These are phyloP conservation scores for Apiosordaria backusii DNA, from an alignment of 495 filamentous ascomycete species.

Conservation along the genomic window DNA sequence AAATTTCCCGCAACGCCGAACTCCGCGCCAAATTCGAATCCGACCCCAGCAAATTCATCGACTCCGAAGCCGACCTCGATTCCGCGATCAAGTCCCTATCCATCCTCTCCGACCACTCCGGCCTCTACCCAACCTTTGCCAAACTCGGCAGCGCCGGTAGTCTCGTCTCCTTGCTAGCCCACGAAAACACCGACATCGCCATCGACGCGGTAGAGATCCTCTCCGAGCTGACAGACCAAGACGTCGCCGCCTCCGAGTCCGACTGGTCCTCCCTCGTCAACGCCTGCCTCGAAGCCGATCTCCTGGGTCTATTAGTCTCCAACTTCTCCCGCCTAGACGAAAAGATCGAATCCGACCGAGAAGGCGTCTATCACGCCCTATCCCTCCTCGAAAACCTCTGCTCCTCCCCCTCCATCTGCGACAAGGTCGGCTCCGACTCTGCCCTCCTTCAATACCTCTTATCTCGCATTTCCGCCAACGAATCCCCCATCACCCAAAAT, in stretches of 20 bases:
- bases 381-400: conserved; percentile 83
- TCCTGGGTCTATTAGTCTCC: conserved; percentile 75
- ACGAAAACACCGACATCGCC: conserved; percentile 97
- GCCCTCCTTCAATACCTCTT: conserved; percentile 73
- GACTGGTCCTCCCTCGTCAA: conserved; percentile 83
- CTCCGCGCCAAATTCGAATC: conserved; percentile 81
- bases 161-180: conserved; percentile 76
- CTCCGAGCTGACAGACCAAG: conserved; percentile 89
- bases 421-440: conserved; percentile 65
- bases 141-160: conserved; percentile 72
- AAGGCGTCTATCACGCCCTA: conserved; percentile 82
- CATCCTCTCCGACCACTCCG: conserved; percentile 81
- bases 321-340: conserved; percentile 87
- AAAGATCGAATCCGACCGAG: conserved; percentile 67
- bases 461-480: conserved; percentile 44
- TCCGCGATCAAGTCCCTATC: conserved; percentile 83
- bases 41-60: conserved; percentile 75
- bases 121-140: conserved; percentile 79
- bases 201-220: conserved; percentile 90
- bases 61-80: conserved; percentile 83
- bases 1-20: conserved; percentile 89
- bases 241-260: conserved; percentile 75
- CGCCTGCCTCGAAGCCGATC: conserved; percentile 76
- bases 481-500: conserved; percentile 67
- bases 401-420: conserved; percentile 58